Evolutionary conservation across 139 green algal genomes (phyloP).

Genomic region (Chloropicon primus): DNA sequence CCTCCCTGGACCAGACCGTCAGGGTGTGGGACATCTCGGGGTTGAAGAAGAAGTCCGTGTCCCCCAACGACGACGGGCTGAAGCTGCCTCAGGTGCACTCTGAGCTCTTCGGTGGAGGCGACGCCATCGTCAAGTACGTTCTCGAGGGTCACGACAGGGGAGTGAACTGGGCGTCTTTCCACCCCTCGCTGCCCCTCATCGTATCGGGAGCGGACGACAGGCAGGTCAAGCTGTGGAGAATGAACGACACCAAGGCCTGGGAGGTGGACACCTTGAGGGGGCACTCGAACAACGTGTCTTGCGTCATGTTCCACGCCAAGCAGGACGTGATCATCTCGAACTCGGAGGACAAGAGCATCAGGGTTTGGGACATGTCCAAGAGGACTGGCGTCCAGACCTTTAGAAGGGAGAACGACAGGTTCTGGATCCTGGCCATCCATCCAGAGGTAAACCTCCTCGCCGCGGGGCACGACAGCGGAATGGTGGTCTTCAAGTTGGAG

Average conservation of each 20-base stretch:
- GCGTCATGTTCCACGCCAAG: constrained; percentile 95
- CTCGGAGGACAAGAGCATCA: constrained; percentile 94
- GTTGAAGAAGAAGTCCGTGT: constrained; percentile 87
- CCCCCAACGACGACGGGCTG: constrained; percentile 72
- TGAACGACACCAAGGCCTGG: constrained; percentile 92
- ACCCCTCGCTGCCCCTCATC: constrained; percentile 93
- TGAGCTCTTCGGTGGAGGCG: constrained; percentile 93
- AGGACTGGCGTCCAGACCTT: constrained; percentile 94
- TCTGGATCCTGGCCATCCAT: constrained; percentile 95
- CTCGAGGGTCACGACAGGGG: constrained; percentile 96
- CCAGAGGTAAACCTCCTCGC: constrained; percentile 97
- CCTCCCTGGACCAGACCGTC: constrained; percentile 91
- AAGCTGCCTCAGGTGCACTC: constrained; percentile 60
- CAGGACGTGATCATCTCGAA: constrained; percentile 98
- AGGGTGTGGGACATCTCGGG: constrained; percentile 96
- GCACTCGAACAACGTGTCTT: constrained; percentile 99
- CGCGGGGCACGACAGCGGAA: constrained; percentile 94
- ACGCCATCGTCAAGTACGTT: constrained; percentile 98
- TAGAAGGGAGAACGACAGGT: constrained; percentile 51
- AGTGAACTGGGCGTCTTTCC: constrained; percentile 98
- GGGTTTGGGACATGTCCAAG: constrained; percentile 99
- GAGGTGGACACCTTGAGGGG: constrained; percentile 97
- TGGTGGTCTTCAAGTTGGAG: constrained; percentile 99
- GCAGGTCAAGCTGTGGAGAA: constrained; percentile 30
- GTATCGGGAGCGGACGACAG: constrained; percentile 97